These are phyloP conservation scores for Lactarius hengduanensis DNA, from an alignment of 768 basidiomycete genomes.

Conservation along the genomic window DNA sequence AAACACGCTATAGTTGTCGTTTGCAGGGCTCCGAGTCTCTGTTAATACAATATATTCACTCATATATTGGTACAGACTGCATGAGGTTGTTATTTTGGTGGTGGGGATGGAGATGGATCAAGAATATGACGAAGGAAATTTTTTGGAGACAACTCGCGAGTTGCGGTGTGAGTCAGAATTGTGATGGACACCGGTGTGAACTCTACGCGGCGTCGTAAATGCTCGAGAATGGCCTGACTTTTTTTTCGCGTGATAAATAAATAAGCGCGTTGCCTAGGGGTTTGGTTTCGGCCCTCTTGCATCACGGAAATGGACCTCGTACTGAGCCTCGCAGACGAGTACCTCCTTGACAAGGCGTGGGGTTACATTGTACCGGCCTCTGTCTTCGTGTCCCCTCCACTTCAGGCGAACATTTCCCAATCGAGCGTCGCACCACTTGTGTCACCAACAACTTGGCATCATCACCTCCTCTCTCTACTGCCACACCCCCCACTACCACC, in stretches of 20 bases:
- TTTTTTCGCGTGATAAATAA: neutral
- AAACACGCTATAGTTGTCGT: too few species aligned
- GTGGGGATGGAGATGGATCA: too few species aligned
- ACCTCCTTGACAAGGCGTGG: conserved; percentile 77
- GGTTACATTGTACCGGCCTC: conserved; percentile 63
- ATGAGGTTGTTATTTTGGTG: too few species aligned
- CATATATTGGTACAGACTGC: too few species aligned
- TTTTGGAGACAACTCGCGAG: too few species aligned
- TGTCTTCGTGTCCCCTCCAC: conserved; percentile 32
- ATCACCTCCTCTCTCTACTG: conserved; percentile 51
- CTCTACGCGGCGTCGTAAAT: too few species aligned
- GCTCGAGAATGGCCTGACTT: conserved; percentile 1
- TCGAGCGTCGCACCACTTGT: conserved; percentile 21
- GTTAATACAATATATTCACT: too few species aligned
- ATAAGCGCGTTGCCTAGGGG: neutral
- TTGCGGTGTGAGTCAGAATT: too few species aligned
- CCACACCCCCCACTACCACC: conserved; percentile 54
- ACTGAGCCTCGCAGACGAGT: conserved; percentile 67
- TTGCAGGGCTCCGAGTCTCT: too few species aligned
- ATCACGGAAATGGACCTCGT: conserved; percentile 74
- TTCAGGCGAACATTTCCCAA: conserved; percentile 26
- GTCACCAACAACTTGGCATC: conserved; percentile 40
- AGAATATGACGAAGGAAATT: too few species aligned
- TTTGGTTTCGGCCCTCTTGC: neutral
- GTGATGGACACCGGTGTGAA: too few species aligned